Conservation (phyloP, 1,284 basidiomycete genomes). For the Ustilago cynodontis region DNA sequence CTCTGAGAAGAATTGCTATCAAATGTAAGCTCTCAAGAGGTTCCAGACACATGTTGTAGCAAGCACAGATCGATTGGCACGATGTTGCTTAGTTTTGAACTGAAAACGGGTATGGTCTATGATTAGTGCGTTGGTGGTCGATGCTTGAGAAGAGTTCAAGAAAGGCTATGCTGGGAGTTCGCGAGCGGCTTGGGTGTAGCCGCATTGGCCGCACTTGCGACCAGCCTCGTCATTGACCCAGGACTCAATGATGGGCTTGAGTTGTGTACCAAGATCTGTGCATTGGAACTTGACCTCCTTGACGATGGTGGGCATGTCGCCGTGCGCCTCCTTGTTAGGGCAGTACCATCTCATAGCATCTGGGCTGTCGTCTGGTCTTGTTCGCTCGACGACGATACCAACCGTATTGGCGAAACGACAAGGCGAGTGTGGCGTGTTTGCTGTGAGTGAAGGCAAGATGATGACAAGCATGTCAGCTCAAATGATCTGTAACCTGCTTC, state of each 20-base stretch:
- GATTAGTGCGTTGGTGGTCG: not conserved
- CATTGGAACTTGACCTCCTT: slow-evolving; percentile 89
- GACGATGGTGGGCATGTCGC: slow-evolving; percentile 80
- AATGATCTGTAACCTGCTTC: not conserved
- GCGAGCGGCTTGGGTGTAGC: slow-evolving; percentile 33
- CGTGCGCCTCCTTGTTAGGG: slow-evolving; percentile 76
- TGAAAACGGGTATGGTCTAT: slow-evolving; percentile 13
- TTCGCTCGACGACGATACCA: slow-evolving; percentile 93
- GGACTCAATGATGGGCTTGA: slow-evolving; percentile 84
- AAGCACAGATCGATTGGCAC: not conserved
- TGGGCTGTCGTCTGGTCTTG: slow-evolving; percentile 77
- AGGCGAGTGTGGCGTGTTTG: slow-evolving; percentile 94
- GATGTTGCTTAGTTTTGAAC: not conserved
- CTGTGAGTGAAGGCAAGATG: not conserved
- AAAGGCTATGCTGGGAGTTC: slow-evolving; percentile 42
- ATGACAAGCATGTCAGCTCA: not conserved
- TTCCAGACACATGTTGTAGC: not conserved
- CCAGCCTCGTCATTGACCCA: slow-evolving; percentile 58
- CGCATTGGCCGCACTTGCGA: slow-evolving; percentile 53
- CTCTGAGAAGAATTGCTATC: not conserved
- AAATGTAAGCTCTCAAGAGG: too few relatives aligned
- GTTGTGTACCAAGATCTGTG: slow-evolving; percentile 89
- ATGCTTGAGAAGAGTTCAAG: not conserved
- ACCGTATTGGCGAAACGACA: slow-evolving; percentile 90
- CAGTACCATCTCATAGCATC: slow-evolving; percentile 97